A percentile compares a stretch with the other conserved stretches of the same genome.
Evolutionary conservation across 768 basidiomycete species (phyloP).

Genomic region (Phylloporus rhodoxanthus): DNA sequence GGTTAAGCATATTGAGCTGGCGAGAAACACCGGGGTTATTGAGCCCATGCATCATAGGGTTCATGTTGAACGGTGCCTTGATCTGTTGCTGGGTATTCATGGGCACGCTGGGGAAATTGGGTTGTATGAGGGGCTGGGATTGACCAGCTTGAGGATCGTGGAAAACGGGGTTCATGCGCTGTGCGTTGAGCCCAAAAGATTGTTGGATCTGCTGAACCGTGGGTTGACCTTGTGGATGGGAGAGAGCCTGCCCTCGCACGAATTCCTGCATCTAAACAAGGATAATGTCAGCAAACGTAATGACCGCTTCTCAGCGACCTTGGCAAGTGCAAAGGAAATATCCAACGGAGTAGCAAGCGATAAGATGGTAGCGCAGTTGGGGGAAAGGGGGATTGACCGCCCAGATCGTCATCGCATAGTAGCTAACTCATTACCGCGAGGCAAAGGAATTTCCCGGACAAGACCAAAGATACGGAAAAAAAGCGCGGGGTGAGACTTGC

Average conservation of each 20-base stretch:
- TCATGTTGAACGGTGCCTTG: slow-evolving; percentile 28
- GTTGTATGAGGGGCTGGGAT: slow-evolving; percentile 28
- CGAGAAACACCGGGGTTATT: slow-evolving; percentile 24
- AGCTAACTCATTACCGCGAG: slow-evolving; percentile 11
- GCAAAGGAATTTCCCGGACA: slow-evolving; percentile 15
- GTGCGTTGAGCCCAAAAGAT: slow-evolving; percentile 34
- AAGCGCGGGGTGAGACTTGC: slow-evolving; percentile 32
- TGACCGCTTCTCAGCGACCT: slow-evolving; percentile 3
- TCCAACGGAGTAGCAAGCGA: slow-evolving; percentile 5
- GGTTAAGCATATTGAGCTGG: slow-evolving; percentile 42
- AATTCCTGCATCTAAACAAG: slow-evolving; percentile 41
- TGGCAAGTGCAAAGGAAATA: slow-evolving; percentile 1
- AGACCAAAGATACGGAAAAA: slow-evolving; percentile 6
- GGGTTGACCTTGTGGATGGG: slow-evolving; percentile 37
- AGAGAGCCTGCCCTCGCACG: slow-evolving; percentile 36
- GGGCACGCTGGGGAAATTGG: slow-evolving; percentile 37
- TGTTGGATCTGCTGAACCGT: slow-evolving; percentile 32
- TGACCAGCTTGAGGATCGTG: slow-evolving; percentile 33
- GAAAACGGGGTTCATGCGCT: slow-evolving; percentile 36
- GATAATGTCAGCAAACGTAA: slow-evolving; percentile 23
- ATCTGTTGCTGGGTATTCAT: slow-evolving; percentile 34
- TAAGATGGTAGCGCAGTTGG: slow-evolving; percentile 10
- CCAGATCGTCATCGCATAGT: slow-evolving; percentile 10
- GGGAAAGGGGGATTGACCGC: slow-evolving; percentile 17
- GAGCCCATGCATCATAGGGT: slow-evolving; percentile 36